Evolutionary conservation across 1,139 yeast genomes (phyloP), one percentile per base, ranked within the genome.

Genomic region (Candida tunisiensis): DNA sequence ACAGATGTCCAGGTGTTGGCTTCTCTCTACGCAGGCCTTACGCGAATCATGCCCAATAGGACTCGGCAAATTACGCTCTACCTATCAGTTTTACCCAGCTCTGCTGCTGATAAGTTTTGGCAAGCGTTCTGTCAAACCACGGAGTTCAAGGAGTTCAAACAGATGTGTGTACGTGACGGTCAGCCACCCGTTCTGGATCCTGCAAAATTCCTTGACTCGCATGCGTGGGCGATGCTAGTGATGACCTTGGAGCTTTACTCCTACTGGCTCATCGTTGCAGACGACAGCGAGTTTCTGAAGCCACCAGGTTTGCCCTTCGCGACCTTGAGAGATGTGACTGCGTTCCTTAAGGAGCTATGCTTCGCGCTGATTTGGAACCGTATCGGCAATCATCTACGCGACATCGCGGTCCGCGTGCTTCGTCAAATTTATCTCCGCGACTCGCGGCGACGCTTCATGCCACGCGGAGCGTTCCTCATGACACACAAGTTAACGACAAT

Each of bases 391-490:
- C 27, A 27, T 16, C 24, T 28, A 5, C 24, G 21, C 6, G 26
- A 28, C 6, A 19, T 19, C 10, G 15, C 28, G 0, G 47, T 74
- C 12, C 53, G 63, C 8, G 60, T 80, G 9, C 49, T 80, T 31
- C 69, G 74, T 30, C 88, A 78, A 42, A 49, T 83, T 2, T 74
- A 80, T 45, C 44, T 68, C 27, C 66, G 82, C 32, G 82, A 82
- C 41, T 58, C 78, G 8, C 59, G 93, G 28, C 49, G 78, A 29
- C 53, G 60, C n/a, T 61, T 75, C 31, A 51, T 77, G 19, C 59
- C 60, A 0, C 44, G 49, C 2, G 56, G 57, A 10, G 74, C 73
- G 41, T 80, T 93, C 93, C 49, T 53, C 12, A 53, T 60, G 31
- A 34, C 44, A 6, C 42, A 46, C 25, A 29, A 34, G 10, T n/a